Percentiles rank a stretch among this genome's conserved stretches.
phyloP scores from a whole-genome alignment of 495 filamentous ascomycete genomes.

The Sphaerosporella brunnea region DNA sequence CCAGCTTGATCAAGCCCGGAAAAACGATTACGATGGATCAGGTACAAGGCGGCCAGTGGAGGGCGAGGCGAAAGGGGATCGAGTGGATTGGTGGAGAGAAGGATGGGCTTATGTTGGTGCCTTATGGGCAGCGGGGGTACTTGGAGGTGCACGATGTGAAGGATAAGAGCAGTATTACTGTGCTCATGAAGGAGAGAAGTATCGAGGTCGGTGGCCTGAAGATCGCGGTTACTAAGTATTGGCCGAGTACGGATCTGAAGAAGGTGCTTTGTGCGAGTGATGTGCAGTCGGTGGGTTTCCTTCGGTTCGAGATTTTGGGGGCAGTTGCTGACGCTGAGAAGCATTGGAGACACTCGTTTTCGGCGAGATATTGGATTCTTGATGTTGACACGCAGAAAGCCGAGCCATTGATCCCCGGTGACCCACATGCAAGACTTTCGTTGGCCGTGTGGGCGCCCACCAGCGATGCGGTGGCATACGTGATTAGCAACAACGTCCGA shows the following conservation, averaged over 20 bases:
- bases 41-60: slow-evolving; percentile 57
- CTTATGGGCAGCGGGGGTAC: slow-evolving; percentile 20
- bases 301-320: background rate
- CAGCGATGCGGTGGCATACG: slow-evolving; percentile 71
- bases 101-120: slow-evolving; percentile 58
- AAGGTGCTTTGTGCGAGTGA: slow-evolving; percentile 67
- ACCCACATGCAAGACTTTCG: slow-evolving; percentile 52
- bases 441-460: slow-evolving; percentile 79
- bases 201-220: slow-evolving; percentile 41
- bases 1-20: slow-evolving; percentile 45
- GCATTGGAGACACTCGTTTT: slow-evolving; percentile 83
- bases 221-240: slow-evolving; percentile 39
- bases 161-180: slow-evolving; percentile 34
- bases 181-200: slow-evolving; percentile 48
- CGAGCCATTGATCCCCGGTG: slow-evolving; percentile 55
- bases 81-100: slow-evolving; percentile 87
- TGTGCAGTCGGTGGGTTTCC: slow-evolving; percentile 24
- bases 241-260: slow-evolving; percentile 66
- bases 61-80: slow-evolving; percentile 47
- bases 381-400: slow-evolving; percentile 69
- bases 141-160: slow-evolving; percentile 28
- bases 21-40: slow-evolving; percentile 69
- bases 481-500: slow-evolving; percentile 73
- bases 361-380: slow-evolving; percentile 78
- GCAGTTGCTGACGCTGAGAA: slow-evolving; percentile 9